Evolutionary conservation across 163 green algal genomes (phyloP).

Genomic region (Scenedesmus sp.): DNA sequence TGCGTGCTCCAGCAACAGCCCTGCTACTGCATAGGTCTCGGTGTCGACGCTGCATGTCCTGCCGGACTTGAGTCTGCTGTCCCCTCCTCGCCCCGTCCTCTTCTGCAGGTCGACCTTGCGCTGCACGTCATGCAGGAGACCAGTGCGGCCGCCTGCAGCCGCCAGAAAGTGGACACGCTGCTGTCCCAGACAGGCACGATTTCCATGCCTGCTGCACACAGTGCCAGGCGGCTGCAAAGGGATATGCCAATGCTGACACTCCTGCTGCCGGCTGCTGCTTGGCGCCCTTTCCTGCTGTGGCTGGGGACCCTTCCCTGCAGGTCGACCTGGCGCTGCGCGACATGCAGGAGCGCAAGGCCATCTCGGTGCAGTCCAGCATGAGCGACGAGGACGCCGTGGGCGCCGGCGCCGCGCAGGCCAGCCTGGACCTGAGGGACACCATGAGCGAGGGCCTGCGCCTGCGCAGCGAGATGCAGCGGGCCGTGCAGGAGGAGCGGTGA

Average conservation of each 20-base stretch:
- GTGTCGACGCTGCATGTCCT: background rate
- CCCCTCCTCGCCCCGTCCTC: background rate
- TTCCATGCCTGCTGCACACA: too few species aligned
- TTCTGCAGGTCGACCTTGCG: constrained; percentile 74
- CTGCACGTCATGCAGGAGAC: constrained; percentile 69
- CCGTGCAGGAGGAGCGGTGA: constrained; percentile 61
- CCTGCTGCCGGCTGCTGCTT: background rate
- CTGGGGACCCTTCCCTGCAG: constrained; percentile 43
- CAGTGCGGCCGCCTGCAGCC: constrained; percentile 66
- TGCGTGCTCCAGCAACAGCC: too few species aligned
- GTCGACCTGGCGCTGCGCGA: constrained; percentile 74
- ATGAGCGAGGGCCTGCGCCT: constrained; percentile 75
- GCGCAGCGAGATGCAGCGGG: constrained; percentile 71
- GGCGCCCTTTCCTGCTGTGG: background rate
- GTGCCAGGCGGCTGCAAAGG: too few species aligned
- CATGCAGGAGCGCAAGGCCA: constrained; percentile 75
- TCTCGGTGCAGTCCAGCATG: constrained; percentile 24
- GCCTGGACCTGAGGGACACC: constrained; percentile 41
- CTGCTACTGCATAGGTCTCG: too few species aligned
- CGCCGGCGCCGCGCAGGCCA: constrained; percentile 22
- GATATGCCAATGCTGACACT: background rate
- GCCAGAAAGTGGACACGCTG: too few species aligned
- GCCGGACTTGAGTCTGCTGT: too few species aligned
- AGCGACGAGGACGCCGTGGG: constrained; percentile 49
- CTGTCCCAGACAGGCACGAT: too few species aligned